phyloP scores from a whole-genome alignment of 371 early-diverging fungal species.

The Lichtheimia hyalospora region DNA sequence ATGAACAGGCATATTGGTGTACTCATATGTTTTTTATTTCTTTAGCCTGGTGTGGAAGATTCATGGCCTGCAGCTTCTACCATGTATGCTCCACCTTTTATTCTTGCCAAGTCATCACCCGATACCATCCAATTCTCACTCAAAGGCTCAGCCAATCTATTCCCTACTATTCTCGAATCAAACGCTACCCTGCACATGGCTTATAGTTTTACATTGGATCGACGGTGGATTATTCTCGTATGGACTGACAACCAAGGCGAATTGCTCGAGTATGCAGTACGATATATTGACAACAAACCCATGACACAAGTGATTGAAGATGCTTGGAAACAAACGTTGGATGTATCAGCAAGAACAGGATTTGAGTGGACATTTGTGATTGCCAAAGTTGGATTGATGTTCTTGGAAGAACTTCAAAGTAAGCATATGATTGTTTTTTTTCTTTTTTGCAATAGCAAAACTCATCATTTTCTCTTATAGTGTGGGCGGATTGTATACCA shows the following conservation, averaged over 20 bases:
- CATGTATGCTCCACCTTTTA: constrained; percentile 55
- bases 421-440: background rate
- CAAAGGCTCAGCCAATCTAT: constrained; percentile 24
- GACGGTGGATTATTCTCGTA: constrained; percentile 54
- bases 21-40: background rate
- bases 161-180: constrained; percentile 33
- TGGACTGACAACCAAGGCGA: constrained; percentile 66
- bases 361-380: constrained; percentile 47
- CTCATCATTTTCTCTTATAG: background rate
- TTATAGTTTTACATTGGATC: constrained; percentile 59
- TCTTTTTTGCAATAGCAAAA: too few species aligned
- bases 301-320: constrained; percentile 28
- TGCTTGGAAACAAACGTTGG: constrained; percentile 40
- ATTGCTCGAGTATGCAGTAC: constrained; percentile 46
- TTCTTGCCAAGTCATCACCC: constrained; percentile 47
- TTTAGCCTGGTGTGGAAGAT: constrained; percentile 15
- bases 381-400: constrained; percentile 45
- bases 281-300: constrained; percentile 14
- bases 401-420: constrained; percentile 40
- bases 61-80: constrained; percentile 23
- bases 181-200: constrained; percentile 53
- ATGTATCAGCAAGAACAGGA: constrained; percentile 30
- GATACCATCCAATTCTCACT: constrained; percentile 40
- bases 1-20: background rate
- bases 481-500: constrained; percentile 24